Base-by-base conservation (phyloP, 2,329 filamentous ascomycete genomes). In the Cytospora chrysosperma region DNA sequence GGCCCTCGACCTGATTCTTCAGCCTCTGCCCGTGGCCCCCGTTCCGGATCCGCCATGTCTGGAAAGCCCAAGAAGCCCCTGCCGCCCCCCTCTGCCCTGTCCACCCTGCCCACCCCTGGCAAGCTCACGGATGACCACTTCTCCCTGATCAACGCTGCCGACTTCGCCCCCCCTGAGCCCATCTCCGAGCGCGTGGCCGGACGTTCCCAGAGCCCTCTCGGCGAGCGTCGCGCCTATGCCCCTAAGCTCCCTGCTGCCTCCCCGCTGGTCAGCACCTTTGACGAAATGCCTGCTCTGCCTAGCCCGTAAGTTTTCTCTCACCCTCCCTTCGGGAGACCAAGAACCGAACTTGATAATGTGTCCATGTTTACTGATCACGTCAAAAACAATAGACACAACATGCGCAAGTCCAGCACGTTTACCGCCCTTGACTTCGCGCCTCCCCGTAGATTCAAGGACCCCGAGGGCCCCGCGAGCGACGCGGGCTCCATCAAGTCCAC, bases 41-140 rank as follows among this genome's bases (percentile, higher is more conserved):
- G 82, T 67, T 77, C 77, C 7, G 76, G 75, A 10, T 86, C 84
- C 4, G 79, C 79, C 7, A 75, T 77, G 73, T 80, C 78, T 65
- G 73, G 65, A 67, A 75, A 65, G 65, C 80, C 68, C 3, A 72
- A 70, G 63, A 84, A 79, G 72, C 82, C 81, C 63, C 75, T 80
- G 56, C 90, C 92, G 28, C 92, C 93, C 6, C 95, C 93, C 1
- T 75, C 85, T 30, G 83, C 88, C 15, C 84, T 99, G 26, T 84
- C 81, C 55, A 89, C 91, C 1, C 81, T 99, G 24, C 94, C 94
- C 10, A 96, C 92, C 1, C 94, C 95, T 0, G 88, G 89, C 58
- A 90, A 92, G 79, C 82, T 99, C 50, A 90, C 82, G 71, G 93
- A 96, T 65, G 93, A 97, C 73, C 84, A 86, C 2, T 88, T 96